Conservation (phyloP, 2,329 filamentous ascomycete genomes). For the Nakataea oryzae region DNA sequence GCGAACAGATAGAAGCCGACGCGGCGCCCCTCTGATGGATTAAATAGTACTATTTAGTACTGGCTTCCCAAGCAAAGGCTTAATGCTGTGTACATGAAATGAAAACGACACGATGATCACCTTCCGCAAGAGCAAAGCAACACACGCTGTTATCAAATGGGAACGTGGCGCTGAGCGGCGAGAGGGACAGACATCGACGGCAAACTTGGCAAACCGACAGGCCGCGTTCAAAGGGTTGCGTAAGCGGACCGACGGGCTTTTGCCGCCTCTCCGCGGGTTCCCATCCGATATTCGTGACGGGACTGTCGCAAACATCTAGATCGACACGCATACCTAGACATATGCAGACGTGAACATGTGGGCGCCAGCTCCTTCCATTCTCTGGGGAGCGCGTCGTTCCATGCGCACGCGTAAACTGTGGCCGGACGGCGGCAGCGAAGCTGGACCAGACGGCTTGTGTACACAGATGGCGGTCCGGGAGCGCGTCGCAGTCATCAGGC, state of each 20-base stretch:
- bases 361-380: not conserved
- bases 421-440: not conserved
- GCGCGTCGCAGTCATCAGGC: not conserved
- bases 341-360: not conserved
- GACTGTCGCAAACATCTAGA: not conserved
- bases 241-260: not conserved
- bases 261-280: not conserved
- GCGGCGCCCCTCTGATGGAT: not conserved
- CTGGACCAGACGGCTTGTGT: not conserved
- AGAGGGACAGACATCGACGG: too few relatives aligned
- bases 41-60: not conserved
- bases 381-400: not conserved
- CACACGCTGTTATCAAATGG: not conserved
- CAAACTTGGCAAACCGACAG: too few relatives aligned
- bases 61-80: not conserved
- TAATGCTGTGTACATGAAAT: not conserved
- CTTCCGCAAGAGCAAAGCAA: too few relatives aligned
- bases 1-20: not conserved
- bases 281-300: not conserved
- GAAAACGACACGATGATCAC: not conserved
- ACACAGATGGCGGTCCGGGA: too few relatives aligned
- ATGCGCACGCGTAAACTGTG: not conserved
- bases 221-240: too few relatives aligned
- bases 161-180: too few relatives aligned
- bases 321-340: too few relatives aligned